Evolutionary conservation across 1,139 yeast genomes (phyloP).

Genomic region (Meyerozyma carpophila): DNA sequence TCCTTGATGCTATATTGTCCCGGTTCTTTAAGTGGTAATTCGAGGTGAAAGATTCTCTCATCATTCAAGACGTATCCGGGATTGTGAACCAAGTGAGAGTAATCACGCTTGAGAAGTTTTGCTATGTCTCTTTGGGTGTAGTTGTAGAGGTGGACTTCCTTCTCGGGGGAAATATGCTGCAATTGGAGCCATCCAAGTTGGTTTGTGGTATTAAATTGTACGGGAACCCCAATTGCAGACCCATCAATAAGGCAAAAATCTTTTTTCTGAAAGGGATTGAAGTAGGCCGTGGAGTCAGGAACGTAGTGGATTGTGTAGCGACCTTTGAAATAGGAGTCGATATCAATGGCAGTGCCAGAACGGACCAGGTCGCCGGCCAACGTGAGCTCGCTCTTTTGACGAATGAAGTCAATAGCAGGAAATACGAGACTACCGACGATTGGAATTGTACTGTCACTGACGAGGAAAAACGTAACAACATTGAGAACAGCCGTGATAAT

Average conservation of each 20-base stretch:
- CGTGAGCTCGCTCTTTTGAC: conserved; percentile 56
- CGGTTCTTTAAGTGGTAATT: conserved; percentile 57
- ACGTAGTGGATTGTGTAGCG: conserved; percentile 78
- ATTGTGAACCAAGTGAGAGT: conserved; percentile 26
- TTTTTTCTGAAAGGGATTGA: conserved; percentile 69
- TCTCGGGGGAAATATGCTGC: conserved; percentile 50
- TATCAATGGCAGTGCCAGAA: conserved; percentile 44
- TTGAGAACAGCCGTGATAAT: conserved; percentile 34
- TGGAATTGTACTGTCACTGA: conserved; percentile 35
- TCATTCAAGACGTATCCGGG: conserved; percentile 20
- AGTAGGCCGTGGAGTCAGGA: conserved; percentile 84
- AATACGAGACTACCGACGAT: conserved; percentile 26
- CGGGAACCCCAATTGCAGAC: conserved; percentile 47
- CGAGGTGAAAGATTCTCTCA: conserved; percentile 39
- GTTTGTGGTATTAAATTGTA: conserved; percentile 76
- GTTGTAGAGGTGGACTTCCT: conserved; percentile 42
- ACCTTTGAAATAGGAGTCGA: conserved; percentile 77
- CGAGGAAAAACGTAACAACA: conserved; percentile 35
- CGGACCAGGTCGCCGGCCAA: conserved; percentile 54
- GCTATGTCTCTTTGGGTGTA: conserved; percentile 55
- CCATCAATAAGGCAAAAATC: conserved; percentile 49
- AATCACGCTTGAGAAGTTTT: conserved; percentile 37
- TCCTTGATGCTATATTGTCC: conserved; percentile 69
- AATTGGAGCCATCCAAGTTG: conserved; percentile 67
- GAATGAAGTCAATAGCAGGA: conserved; percentile 44